These are phyloP conservation scores for Hypoxylon sp. DNA, from an alignment of 2,329 filamentous ascomycete species.

Conservation along the genomic window DNA sequence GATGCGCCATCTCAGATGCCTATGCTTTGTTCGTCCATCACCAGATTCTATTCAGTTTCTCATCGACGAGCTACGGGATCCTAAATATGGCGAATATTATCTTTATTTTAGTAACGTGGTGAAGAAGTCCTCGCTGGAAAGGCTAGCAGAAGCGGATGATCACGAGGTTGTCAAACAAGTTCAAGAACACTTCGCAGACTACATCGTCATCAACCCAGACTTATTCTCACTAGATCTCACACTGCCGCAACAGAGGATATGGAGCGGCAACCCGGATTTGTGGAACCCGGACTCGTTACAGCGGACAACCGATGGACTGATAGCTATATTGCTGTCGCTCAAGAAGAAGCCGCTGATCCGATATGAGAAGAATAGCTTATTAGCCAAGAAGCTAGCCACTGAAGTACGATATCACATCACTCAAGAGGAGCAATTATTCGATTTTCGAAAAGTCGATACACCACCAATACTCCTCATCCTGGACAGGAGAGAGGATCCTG, in stretches of 20 bases:
- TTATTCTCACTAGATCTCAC: conserved; percentile 85
- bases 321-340: conserved; percentile 86
- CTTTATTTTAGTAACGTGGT: conserved; percentile 98
- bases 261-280: conserved; percentile 83
- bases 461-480: conserved; percentile 92
- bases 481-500: conserved; percentile 92
- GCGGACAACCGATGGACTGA: conserved; percentile 86
- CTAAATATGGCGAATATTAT: conserved; percentile 97
- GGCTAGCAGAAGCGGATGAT: conserved; percentile 95
- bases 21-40: conserved; percentile 93
- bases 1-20: conserved; percentile 95
- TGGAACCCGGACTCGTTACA: conserved; percentile 94
- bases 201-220: conserved; percentile 94
- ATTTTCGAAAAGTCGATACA: conserved; percentile 95
- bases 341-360: conserved; percentile 98
- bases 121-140: conserved; percentile 94
- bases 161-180: conserved; percentile 96
- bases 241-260: conserved; percentile 81
- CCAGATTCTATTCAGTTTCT: conserved; percentile 92
- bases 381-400: conserved; percentile 93
- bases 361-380: conserved; percentile 89
- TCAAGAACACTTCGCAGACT: conserved; percentile 97
- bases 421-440: conserved; percentile 96
- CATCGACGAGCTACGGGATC: conserved; percentile 95
- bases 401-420: conserved; percentile 94